A percentile compares a stretch with the other conserved stretches of the same genome.
Conservation (phyloP, 139 green algal genomes). For the Pseudopediastrum boryanum region DNA sequence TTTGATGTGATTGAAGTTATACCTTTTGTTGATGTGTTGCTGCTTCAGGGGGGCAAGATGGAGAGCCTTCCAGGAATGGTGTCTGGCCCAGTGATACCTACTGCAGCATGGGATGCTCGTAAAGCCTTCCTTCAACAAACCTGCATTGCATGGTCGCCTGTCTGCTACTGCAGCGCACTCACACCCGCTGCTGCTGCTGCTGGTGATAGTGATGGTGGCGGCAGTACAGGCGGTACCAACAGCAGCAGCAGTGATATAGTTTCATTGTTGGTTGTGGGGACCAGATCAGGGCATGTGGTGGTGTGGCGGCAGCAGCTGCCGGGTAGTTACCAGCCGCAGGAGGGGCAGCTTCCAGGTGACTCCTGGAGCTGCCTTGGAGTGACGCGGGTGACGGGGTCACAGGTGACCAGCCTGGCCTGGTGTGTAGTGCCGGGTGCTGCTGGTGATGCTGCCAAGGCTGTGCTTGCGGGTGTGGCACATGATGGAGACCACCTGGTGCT, state of each 20-base stretch:
- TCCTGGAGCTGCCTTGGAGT: not conserved
- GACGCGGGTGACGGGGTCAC: too few relatives aligned
- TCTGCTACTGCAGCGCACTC: not conserved
- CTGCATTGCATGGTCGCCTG: not conserved
- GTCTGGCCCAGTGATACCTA: too few relatives aligned
- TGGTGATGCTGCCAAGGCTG: constrained; percentile 5
- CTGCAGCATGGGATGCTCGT: not conserved
- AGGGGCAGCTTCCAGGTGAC: not conserved
- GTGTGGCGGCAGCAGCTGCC: not conserved
- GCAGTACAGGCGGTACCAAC: not conserved
- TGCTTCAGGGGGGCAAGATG: not conserved
- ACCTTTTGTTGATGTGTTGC: too few relatives aligned
- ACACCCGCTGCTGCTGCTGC: constrained; percentile 7
- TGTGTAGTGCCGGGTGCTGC: constrained; percentile 1
- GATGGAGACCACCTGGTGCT: not conserved
- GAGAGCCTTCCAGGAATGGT: not conserved
- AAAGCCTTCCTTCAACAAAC: not conserved
- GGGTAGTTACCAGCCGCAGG: not conserved
- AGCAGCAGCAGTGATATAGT: constrained; percentile 13
- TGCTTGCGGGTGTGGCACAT: not conserved
- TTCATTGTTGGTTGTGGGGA: not conserved
- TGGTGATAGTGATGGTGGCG: not conserved
- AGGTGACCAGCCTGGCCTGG: too few relatives aligned
- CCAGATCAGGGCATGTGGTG: not conserved
- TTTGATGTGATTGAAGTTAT: not conserved